Evolutionary conservation across 2,329 filamentous ascomycete species (phyloP).

Genomic region (Exophiala alcalophila): DNA sequence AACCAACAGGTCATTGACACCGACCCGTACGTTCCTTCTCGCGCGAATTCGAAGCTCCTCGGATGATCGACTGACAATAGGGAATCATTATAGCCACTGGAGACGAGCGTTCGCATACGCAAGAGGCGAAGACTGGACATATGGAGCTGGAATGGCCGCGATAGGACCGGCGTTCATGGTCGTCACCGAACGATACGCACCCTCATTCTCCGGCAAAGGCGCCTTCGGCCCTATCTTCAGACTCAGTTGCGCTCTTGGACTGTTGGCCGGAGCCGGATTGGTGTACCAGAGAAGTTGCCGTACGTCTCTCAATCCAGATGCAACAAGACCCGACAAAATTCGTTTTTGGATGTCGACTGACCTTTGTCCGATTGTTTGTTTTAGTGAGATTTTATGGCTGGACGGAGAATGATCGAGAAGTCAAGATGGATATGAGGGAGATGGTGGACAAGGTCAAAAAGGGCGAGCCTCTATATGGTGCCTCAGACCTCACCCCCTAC

Average conservation of each 20-base stretch:
- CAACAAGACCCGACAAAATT: no score
- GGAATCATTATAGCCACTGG: slow-evolving; percentile 68
- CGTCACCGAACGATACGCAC: slow-evolving; percentile 77
- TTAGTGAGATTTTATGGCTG: slow-evolving; percentile 96
- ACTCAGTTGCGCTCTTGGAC: slow-evolving; percentile 67
- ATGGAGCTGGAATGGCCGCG: slow-evolving; percentile 66
- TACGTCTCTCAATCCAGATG: slow-evolving; percentile 51
- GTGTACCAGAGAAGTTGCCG: slow-evolving; percentile 80
- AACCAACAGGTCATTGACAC: slow-evolving; percentile 86
- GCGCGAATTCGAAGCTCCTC: not conserved
- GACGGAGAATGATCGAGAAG: slow-evolving; percentile 84
- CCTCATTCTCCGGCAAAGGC: slow-evolving; percentile 77
- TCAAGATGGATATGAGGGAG: slow-evolving; percentile 95
- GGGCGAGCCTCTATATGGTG: slow-evolving; percentile 85
- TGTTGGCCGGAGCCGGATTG: slow-evolving; percentile 75
- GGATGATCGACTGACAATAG: slow-evolving; percentile 34
- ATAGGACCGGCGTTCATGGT: slow-evolving; percentile 71
- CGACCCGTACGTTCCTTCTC: slow-evolving; percentile 72
- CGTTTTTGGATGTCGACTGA: no score
- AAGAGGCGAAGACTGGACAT: slow-evolving; percentile 75
- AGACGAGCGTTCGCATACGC: slow-evolving; percentile 86
- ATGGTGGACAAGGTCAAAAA: slow-evolving; percentile 97
- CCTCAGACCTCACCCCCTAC: slow-evolving; percentile 72
- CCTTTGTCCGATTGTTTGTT: no score
- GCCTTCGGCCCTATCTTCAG: slow-evolving; percentile 83